A percentile compares a stretch with the other conserved stretches of the same genome.
phyloP scores from a whole-genome alignment of 352 stramenopile genomes.

The Phytophthora citricola region DNA sequence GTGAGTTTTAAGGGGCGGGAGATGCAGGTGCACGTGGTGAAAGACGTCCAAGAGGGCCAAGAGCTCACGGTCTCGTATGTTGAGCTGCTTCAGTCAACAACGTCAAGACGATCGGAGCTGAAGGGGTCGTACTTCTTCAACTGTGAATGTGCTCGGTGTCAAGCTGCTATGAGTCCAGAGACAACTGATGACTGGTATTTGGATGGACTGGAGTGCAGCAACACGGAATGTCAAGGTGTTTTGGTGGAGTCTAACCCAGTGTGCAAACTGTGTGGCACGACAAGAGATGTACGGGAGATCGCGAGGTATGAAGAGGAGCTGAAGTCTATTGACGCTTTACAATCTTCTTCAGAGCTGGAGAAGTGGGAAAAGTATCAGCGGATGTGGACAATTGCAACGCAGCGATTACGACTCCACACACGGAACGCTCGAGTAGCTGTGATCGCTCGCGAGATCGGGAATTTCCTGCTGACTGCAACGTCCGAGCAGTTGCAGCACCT shows the following conservation, averaged over 20 bases:
- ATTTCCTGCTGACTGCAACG: conserved; percentile 41
- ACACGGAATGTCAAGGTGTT: conserved; percentile 31
- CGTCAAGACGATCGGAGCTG: conserved; percentile 40
- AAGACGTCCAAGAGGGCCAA: conserved; percentile 45
- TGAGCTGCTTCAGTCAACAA: conserved; percentile 66
- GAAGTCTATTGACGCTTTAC: conserved; percentile 8
- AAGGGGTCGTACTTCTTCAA: conserved; percentile 76
- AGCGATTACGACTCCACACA: conserved; percentile 37
- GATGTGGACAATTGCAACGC: conserved; percentile 29
- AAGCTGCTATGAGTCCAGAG: neutral
- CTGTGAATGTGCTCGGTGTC: conserved; percentile 53
- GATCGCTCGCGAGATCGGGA: conserved; percentile 45
- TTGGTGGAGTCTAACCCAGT: conserved; percentile 6
- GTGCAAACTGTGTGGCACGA: conserved; percentile 37
- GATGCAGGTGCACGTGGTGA: conserved; percentile 59
- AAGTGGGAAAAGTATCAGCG: conserved; percentile 41
- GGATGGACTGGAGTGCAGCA: conserved; percentile 40
- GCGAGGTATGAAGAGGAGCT: conserved; percentile 22
- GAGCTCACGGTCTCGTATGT: conserved; percentile 81
- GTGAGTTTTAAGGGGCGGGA: conserved; percentile 61
- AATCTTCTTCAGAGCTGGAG: conserved; percentile 10
- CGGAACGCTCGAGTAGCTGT: conserved; percentile 39
- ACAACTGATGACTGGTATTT: conserved; percentile 42
- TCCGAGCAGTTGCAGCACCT: conserved; percentile 7
- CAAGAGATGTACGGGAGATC: conserved; percentile 11